Percentiles rank a stretch among this genome's conserved stretches.
phyloP scores from a whole-genome alignment of 1,284 basidiomycete species.

The Pyrrhoderma lamaoense region DNA sequence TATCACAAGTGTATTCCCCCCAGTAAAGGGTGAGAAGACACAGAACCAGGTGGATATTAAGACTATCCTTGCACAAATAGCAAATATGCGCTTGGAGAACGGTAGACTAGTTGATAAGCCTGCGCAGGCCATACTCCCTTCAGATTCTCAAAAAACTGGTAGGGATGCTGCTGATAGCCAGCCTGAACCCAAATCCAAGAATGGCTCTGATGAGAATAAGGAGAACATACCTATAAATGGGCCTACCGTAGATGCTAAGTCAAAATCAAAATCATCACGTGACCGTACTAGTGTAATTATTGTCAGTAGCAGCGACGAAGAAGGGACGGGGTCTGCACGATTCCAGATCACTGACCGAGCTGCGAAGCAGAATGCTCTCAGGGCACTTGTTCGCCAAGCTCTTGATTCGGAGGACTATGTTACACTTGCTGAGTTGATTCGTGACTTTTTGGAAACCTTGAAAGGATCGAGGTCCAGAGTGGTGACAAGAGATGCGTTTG shows the following conservation, averaged over 20 bases:
- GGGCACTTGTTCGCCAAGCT: slow-evolving; percentile 37
- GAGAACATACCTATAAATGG: no score
- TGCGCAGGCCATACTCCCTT: not conserved
- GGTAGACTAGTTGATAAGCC: not conserved
- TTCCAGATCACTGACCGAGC: slow-evolving; percentile 25
- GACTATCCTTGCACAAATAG: slow-evolving; percentile 8
- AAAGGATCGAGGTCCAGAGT: slow-evolving; percentile 55
- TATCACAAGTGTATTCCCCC: not conserved
- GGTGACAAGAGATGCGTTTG: slow-evolving; percentile 63
- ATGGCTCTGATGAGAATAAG: not conserved
- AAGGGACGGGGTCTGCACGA: slow-evolving; percentile 31
- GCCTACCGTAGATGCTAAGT: not conserved
- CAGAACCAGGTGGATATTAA: slow-evolving; percentile 5
- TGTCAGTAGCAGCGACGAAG: slow-evolving; percentile 36
- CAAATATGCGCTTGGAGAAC: slow-evolving; percentile 11
- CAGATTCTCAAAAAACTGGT: no score
- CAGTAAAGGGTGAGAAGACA: not conserved
- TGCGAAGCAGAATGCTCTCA: slow-evolving; percentile 48
- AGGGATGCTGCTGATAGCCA: no score
- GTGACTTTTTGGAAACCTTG: slow-evolving; percentile 51
- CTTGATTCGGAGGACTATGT: slow-evolving; percentile 46
- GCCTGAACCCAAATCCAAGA: no score
- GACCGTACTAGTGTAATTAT: slow-evolving; percentile 36
- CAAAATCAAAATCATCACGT: not conserved
- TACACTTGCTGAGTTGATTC: slow-evolving; percentile 43